Base-by-base conservation (phyloP, 1,284 basidiomycete species). In the Heterobasidion irregulare region DNA sequence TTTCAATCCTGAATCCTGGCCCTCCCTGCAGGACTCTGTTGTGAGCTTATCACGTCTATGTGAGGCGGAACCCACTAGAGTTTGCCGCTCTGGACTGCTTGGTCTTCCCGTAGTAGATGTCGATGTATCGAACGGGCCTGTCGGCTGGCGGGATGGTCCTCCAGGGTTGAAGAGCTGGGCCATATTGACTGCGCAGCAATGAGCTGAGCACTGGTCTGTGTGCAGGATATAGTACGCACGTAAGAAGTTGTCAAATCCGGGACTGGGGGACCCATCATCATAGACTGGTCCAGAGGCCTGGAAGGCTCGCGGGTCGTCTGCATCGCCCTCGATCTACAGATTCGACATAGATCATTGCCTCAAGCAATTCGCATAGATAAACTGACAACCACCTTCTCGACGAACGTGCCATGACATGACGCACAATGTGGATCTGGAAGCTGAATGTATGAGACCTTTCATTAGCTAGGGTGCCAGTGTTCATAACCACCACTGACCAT, bases 401-500 rank as follows among this genome's bases (percentile, higher is more conserved):
- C 86, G 62, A 91, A 91, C 12, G 78, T 75, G 2, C 87, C 76
- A 58, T 76, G 75, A 67, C 88, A 91, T 41, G 82, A 83, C 53
- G 86, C 78, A 65, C 88, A 91, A 44, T 82, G 77, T 7, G 89
- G 88, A 70, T 90, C 79, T 52, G 88, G 88, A 2, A 81, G 77
- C 87, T 88, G 62, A 46, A 47, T 63, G 53, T 26, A 35, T 49
- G 34, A 15, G 57, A 62, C 51, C 62, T 36, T 53, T 18, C 19
- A 10, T 26, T 32, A 19, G 26, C 43, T 15, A 52, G 53, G 16
- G 43, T 41, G 48, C 32, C 45, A 15, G 32, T 32, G 26, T 16
- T 34, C 49, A 15, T 26, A 6, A 48, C 38, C 50, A 15, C 7
- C 51, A 68, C 77, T 53, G 59, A 89, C 89, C 88, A 90, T 89